Conservation (phyloP, 306 rosid species). For the Rubus parviflorus region DNA sequence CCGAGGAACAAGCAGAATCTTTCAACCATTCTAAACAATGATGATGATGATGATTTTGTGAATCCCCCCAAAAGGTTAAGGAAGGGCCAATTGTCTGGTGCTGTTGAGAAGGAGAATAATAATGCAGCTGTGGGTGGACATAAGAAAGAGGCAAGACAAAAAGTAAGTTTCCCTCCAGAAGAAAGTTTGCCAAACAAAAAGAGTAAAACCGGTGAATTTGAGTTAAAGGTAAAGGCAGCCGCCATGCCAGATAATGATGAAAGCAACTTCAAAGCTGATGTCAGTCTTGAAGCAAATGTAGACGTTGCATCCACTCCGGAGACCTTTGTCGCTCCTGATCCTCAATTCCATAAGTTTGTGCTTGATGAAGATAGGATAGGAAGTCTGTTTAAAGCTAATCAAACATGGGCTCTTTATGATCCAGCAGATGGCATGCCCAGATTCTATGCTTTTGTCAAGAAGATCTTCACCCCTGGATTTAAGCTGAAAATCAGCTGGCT, state of each 20-base stretch:
- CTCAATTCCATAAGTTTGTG: constrained; percentile 64
- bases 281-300: constrained; percentile 26
- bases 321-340: constrained; percentile 47
- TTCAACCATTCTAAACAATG: constrained; percentile 35
- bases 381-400: constrained; percentile 51
- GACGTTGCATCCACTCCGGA: constrained; percentile 24
- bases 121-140: constrained; percentile 32
- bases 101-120: constrained; percentile 25
- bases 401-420: constrained; percentile 82
- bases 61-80: constrained; percentile 42
- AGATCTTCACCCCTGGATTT: constrained; percentile 60
- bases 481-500: constrained; percentile 71
- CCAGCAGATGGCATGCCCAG: constrained; percentile 71
- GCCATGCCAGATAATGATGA: constrained; percentile 34
- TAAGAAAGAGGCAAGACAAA: constrained; percentile 24
- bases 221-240: constrained; percentile 28
- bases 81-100: constrained; percentile 28
- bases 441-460: constrained; percentile 69
- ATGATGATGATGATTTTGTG: constrained; percentile 38
- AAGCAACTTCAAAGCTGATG: constrained; percentile 24
- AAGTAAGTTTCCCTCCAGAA: constrained; percentile 16
- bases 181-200: constrained; percentile 30
- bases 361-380: constrained; percentile 48
- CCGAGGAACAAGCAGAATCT: constrained; percentile 48
- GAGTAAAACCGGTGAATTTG: constrained; percentile 31